phyloP scores from a whole-genome alignment of 805 yeast genomes.

The Candida cerambycidarum region DNA sequence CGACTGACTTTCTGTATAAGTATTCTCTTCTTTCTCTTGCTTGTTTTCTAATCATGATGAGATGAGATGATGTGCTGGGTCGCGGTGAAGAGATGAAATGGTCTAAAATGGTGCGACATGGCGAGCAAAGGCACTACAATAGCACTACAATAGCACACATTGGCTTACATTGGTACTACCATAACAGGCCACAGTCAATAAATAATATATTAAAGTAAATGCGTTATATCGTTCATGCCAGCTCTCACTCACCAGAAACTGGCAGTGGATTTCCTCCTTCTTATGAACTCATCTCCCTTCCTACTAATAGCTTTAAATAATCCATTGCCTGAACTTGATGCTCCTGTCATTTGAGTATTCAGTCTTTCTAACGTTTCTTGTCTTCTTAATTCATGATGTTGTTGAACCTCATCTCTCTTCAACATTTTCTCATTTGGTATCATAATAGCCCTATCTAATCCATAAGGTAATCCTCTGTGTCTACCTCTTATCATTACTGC shows the following conservation, averaged over 20 bases:
- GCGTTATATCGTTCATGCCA: no score
- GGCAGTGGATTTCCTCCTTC: conserved; percentile 3
- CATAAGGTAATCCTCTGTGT: conserved; percentile 93
- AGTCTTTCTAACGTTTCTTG: conserved; percentile 26
- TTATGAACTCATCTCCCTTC: conserved; percentile 14
- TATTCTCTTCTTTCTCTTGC: conserved; percentile 97
- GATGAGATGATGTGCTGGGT: no score
- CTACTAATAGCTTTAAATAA: conserved; percentile 14
- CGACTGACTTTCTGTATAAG: conserved; percentile 82
- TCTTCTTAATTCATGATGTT: conserved; percentile 43
- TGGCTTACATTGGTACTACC: no score
- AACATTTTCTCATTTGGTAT: conserved; percentile 69
- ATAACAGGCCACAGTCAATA: no score
- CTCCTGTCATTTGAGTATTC: conserved; percentile 11
- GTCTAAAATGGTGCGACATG: no score
- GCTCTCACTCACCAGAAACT: conserved; percentile 2
- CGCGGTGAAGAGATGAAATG: not conserved
- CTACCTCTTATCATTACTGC: conserved; percentile 94
- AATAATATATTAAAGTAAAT: no score
- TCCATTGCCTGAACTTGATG: conserved; percentile 9
- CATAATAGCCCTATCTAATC: conserved; percentile 91
- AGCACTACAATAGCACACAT: no score
- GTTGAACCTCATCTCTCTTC: conserved; percentile 60
- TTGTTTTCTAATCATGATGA: conserved; percentile 72
- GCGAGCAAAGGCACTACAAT: no score